Conservation (phyloP, 2,329 filamentous ascomycete genomes). For the Botrytis sinoallii region DNA sequence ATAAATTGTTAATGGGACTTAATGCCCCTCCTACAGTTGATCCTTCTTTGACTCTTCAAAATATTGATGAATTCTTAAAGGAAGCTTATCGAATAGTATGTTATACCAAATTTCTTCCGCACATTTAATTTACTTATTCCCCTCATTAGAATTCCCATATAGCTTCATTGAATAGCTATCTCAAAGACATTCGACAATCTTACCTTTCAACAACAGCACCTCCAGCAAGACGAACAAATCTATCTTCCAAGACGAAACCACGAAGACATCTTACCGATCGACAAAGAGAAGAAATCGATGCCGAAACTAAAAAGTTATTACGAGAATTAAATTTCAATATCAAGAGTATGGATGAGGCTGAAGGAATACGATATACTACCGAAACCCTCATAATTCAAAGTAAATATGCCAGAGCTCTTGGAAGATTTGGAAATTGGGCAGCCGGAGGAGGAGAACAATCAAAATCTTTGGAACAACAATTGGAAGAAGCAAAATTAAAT, state of each 20-base stretch:
- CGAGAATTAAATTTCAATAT: conserved; percentile 83
- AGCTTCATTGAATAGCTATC: conserved; percentile 71
- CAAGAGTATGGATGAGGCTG: conserved; percentile 73
- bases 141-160: conserved; percentile 75
- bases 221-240: conserved; percentile 48
- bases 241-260: conserved; percentile 32
- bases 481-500: conserved; percentile 67
- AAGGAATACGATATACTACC: conserved; percentile 76
- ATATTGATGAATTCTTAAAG: conserved; percentile 82
- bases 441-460: conserved; percentile 58
- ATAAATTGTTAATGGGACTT: conserved; percentile 62
- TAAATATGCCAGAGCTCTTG: conserved; percentile 64
- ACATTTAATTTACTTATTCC: conserved; percentile 27
- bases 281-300: conserved; percentile 83
- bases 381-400: conserved; percentile 67
- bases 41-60: conserved; percentile 41
- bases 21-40: conserved; percentile 48
- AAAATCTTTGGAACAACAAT: conserved; percentile 64
- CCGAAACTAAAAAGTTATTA: conserved; percentile 79
- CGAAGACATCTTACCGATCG: conserved; percentile 61
- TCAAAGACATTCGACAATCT: conserved; percentile 78
- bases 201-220: conserved; percentile 85
- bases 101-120: conserved; percentile 23
- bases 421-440: conserved; percentile 62
- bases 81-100: conserved; percentile 90